Base-by-base conservation (phyloP, 2,329 filamentous ascomycete genomes). In the Knoxdaviesia capensis region DNA sequence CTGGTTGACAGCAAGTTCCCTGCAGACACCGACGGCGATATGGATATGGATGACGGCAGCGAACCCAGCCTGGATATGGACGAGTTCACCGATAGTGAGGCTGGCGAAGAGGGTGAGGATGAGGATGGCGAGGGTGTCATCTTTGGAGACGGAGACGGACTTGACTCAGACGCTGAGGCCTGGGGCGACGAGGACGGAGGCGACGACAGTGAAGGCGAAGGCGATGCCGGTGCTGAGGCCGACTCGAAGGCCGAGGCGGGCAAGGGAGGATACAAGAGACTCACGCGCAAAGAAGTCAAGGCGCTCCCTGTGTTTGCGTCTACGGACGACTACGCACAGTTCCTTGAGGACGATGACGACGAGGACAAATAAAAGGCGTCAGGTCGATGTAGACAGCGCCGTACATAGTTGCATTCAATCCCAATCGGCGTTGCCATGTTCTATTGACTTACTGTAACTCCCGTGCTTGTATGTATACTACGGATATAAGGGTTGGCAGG, bases 301-400 rank as follows among this genome's bases (percentile, higher is more conserved):
- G 75, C 76, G 48, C 65, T 98, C 50, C 90, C 90, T 6, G 92
- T 77, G 34, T 98, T 98, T 64, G 90, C 92, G 20, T 92, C 84
- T 32, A 80, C 71, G 32, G 90, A 96, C 43, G 90, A 96, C 56
- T 98, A 96, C 59, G 88, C 86, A 10, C 81, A 80, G 52, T 69
- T 94, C 62, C 60, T 94, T 56, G 82, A 68, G 4, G 71, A 74
- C 48, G 83, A 90, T 41, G 75, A 77, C 47, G 76, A 76, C 11
- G 60, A 60, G 41, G 44, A 46, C 20, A 20, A 3, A 20, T 20
- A 20, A 20, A 20, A 20, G 20, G 20, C 20, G 20, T 20, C 20
- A 3, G 20, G 2, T 20, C 20, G 20, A 20, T 20, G 3, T 20
- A 20, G 2, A 20, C 20, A 20, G 20, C 20, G 20, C 20, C 20